Evolutionary conservation across 192 early-diverging fungal genomes (phyloP).

Genomic region (Diversispora eburnea): DNA sequence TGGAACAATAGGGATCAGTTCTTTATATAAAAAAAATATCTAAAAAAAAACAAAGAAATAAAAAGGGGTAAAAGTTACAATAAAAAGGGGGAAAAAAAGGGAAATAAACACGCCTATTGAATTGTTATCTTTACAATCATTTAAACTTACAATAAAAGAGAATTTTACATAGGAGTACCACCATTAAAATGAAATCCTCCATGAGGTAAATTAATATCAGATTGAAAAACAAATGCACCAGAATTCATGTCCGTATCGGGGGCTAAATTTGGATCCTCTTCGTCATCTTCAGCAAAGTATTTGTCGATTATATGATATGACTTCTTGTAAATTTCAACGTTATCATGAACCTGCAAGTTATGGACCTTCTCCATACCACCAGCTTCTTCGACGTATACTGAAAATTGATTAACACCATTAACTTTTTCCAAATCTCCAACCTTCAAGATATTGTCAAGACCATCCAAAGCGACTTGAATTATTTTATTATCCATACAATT

Average conservation of each 20-base stretch:
- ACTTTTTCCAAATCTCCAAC: constrained; percentile 76
- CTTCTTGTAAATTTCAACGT: constrained; percentile 96
- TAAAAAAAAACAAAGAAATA: neutral
- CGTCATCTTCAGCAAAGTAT: constrained; percentile 89
- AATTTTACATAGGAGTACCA: constrained; percentile 1
- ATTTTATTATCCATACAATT: constrained; percentile 92
- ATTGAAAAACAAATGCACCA: constrained; percentile 77
- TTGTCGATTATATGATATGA: constrained; percentile 93
- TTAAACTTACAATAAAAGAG: neutral
- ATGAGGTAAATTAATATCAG: constrained; percentile 63
- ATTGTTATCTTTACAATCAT: neutral
- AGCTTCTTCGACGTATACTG: constrained; percentile 87
- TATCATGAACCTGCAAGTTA: constrained; percentile 91
- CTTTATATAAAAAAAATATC: neutral
- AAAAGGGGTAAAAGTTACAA: neutral
- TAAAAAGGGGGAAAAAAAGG: neutral
- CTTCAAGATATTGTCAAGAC: constrained; percentile 95
- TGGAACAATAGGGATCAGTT: neutral
- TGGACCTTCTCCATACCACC: constrained; percentile 96
- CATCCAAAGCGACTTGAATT: constrained; percentile 95
- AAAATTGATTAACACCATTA: constrained; percentile 78
- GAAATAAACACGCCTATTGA: neutral
- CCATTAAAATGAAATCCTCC: constrained; percentile 80
- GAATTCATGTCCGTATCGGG: constrained; percentile 72
- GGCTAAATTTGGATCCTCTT: constrained; percentile 67